These are phyloP conservation scores for Aspergillus thermomutatus DNA, from an alignment of 2,329 filamentous ascomycete genomes.

Conservation along the genomic window DNA sequence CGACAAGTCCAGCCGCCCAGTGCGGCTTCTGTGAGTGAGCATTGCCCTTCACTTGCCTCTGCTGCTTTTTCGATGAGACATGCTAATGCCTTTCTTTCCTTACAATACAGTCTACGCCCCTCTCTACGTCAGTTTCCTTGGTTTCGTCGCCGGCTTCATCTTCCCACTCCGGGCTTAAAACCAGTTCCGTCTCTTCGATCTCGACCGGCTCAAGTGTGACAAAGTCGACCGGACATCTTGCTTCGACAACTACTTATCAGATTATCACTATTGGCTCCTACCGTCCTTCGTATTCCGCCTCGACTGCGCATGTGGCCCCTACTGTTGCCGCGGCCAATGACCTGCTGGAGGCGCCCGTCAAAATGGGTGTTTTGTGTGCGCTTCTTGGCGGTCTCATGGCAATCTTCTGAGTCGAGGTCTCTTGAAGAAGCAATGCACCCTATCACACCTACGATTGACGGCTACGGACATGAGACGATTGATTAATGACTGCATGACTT, in stretches of 20 bases:
- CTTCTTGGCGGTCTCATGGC: slow-evolving; percentile 19
- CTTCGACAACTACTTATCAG: slow-evolving; percentile 7
- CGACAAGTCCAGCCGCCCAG: slow-evolving; percentile 75
- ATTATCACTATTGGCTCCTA: not conserved
- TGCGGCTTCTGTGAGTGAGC: slow-evolving; percentile 65
- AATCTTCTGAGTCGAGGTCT: slow-evolving; percentile 15
- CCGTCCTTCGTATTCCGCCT: slow-evolving; percentile 3
- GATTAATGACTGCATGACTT: slow-evolving; percentile 1
- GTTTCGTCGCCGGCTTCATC: slow-evolving; percentile 43
- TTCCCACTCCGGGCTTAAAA: slow-evolving; percentile 47
- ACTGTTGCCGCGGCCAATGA: slow-evolving; percentile 15
- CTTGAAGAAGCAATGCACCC: not conserved
- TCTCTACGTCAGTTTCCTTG: slow-evolving; percentile 51
- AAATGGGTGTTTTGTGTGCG: slow-evolving; percentile 19
- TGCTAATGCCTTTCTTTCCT: slow-evolving; percentile 24
- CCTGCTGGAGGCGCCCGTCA: slow-evolving; percentile 10
- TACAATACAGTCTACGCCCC: slow-evolving; percentile 48
- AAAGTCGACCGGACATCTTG: not conserved
- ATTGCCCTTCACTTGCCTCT: slow-evolving; percentile 26
- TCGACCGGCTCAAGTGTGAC: slow-evolving; percentile 3
- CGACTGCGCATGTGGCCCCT: slow-evolving; percentile 14
- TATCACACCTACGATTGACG: slow-evolving; percentile 6
- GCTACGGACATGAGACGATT: not conserved
- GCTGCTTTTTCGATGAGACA: slow-evolving; percentile 7
- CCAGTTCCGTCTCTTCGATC: slow-evolving; percentile 3